Evolutionary conservation across 257 asterid genomes (phyloP).

Genomic region (Solanum pennellii): DNA sequence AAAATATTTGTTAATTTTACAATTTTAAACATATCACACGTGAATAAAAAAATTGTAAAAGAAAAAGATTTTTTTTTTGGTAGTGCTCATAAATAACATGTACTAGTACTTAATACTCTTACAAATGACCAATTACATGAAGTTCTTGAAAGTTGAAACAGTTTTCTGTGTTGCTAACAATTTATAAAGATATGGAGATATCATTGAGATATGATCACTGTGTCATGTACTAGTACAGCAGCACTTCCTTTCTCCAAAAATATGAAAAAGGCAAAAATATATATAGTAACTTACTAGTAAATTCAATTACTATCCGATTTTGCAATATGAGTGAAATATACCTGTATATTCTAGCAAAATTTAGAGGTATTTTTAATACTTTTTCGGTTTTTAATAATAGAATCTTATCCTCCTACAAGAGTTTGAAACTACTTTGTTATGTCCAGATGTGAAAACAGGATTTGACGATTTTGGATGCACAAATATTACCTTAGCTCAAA

Average conservation of each 20-base stretch:
- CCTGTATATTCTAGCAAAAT: neutral
- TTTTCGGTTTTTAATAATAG: too few species aligned
- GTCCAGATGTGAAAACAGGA: too few species aligned
- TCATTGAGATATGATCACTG: constrained; percentile 55
- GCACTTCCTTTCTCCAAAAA: constrained; percentile 9
- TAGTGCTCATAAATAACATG: neutral
- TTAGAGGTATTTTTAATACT: accelerated
- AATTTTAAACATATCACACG: too few species aligned
- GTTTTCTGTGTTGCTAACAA: neutral
- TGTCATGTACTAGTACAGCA: constrained; percentile 23
- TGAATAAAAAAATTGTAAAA: too few species aligned
- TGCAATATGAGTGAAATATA: neutral
- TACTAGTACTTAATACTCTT: neutral
- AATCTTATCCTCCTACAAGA: neutral
- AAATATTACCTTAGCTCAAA: too few species aligned
- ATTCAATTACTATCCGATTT: too few species aligned
- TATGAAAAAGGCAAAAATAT: neutral
- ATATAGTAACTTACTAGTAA: neutral
- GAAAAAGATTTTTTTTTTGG: too few species aligned
- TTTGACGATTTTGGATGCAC: too few species aligned
- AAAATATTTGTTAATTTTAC: too few species aligned
- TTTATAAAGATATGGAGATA: constrained; percentile 6
- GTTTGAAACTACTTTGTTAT: too few species aligned
- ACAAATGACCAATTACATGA: neutral
- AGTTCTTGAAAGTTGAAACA: neutral